Percentiles rank a stretch among this genome's conserved stretches.
Conservation (phyloP, 139 green algal species). For the Pleodorina starrii region DNA sequence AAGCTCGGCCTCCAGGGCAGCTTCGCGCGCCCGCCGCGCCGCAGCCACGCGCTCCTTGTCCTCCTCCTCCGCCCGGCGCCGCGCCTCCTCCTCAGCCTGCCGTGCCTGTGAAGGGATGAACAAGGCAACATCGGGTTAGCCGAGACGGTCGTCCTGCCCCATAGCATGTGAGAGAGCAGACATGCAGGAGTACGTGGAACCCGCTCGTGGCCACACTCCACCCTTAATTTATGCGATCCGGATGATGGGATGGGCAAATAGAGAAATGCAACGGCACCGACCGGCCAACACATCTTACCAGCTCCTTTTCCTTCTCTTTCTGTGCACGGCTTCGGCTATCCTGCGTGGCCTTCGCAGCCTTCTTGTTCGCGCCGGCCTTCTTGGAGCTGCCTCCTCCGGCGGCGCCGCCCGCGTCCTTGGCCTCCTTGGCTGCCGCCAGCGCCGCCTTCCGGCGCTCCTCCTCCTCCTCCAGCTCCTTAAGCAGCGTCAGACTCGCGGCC, state of each 20-base stretch:
- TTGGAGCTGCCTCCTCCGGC: constrained; percentile 38
- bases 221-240: no score
- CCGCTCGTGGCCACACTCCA: no score
- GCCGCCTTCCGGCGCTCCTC: constrained; percentile 43
- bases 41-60: constrained; percentile 68
- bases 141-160: no score
- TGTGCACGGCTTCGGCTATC: constrained; percentile 35
- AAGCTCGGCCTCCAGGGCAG: constrained; percentile 74
- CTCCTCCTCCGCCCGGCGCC: constrained; percentile 67
- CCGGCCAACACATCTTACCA: no score
- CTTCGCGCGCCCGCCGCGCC: constrained; percentile 59
- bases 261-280: background rate
- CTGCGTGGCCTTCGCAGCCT: constrained; percentile 54
- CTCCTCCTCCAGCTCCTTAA: constrained; percentile 77
- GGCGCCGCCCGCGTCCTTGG: background rate
- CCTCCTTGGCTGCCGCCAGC: background rate
- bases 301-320: constrained; percentile 48
- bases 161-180: no score
- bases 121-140: background rate
- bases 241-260: background rate
- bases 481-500: constrained; percentile 70
- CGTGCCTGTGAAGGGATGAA: constrained; percentile 21
- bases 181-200: no score
- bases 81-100: constrained; percentile 65
- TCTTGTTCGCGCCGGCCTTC: constrained; percentile 58